Percentiles rank a stretch among this genome's conserved stretches.
These are phyloP conservation scores for Monilinia vaccinii-corymbosi DNA, from an alignment of 2,329 filamentous ascomycete species.

Conservation along the genomic window DNA sequence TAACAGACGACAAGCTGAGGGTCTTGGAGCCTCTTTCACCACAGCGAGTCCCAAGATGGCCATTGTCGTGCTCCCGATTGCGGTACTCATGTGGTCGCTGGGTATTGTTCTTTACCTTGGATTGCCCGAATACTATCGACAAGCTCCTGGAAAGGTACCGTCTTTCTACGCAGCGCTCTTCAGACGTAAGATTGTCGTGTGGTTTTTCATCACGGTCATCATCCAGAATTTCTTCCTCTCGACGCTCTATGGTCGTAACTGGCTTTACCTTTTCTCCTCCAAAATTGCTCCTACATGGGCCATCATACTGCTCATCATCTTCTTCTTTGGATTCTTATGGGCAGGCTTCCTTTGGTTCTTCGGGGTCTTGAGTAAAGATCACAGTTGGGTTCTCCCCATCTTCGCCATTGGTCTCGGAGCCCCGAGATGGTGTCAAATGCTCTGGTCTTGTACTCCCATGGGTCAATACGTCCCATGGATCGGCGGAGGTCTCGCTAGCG, in stretches of 20 bases:
- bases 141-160: constrained; percentile 52
- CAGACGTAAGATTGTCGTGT: constrained; percentile 55
- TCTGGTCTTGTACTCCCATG: constrained; percentile 53
- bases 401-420: constrained; percentile 58
- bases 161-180: constrained; percentile 55
- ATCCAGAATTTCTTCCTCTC: constrained; percentile 33
- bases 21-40: constrained; percentile 32
- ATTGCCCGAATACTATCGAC: constrained; percentile 59
- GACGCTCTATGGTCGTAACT: constrained; percentile 57
- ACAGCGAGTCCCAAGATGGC: constrained; percentile 33
- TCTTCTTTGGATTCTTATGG: constrained; percentile 50
- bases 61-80: constrained; percentile 49
- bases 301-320: constrained; percentile 45
- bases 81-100: constrained; percentile 46
- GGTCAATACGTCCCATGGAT: constrained; percentile 55
- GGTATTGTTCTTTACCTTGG: constrained; percentile 48
- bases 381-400: constrained; percentile 58
- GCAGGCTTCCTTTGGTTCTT: constrained; percentile 41
- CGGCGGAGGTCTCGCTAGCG: constrained; percentile 40
- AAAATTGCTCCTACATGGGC: constrained; percentile 43
- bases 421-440: constrained; percentile 58
- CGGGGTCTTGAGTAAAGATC: constrained; percentile 45
- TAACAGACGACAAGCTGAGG: constrained; percentile 5
- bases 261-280: constrained; percentile 37
- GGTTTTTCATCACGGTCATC: constrained; percentile 56